Conservation (phyloP, 768 basidiomycete genomes). For the Vararia minispora region DNA sequence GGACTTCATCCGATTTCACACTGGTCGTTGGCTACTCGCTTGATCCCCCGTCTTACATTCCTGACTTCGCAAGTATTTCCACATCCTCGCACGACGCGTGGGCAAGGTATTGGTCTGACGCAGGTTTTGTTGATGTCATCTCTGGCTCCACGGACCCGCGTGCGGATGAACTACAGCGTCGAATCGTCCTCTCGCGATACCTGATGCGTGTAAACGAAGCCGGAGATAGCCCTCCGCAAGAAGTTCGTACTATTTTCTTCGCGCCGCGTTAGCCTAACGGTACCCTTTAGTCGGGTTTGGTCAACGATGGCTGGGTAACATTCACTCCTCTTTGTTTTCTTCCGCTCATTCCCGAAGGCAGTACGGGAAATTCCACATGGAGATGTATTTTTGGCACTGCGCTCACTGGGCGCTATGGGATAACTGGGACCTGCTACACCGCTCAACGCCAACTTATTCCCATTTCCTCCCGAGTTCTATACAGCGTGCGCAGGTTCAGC, state of each 20-base stretch:
- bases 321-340: neutral
- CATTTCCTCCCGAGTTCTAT: slow-evolving; percentile 37
- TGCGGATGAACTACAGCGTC: slow-evolving; percentile 43
- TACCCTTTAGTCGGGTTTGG: slow-evolving; percentile 34
- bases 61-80: slow-evolving; percentile 18
- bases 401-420: slow-evolving; percentile 52
- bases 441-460: slow-evolving; percentile 32
- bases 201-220: slow-evolving; percentile 50
- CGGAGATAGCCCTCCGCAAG: slow-evolving; percentile 43
- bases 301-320: slow-evolving; percentile 46
- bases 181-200: slow-evolving; percentile 45
- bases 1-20: slow-evolving; percentile 21
- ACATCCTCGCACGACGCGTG: slow-evolving; percentile 29
- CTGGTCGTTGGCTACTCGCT: slow-evolving; percentile 26
- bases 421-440: slow-evolving; percentile 43
- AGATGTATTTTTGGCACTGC: slow-evolving; percentile 51
- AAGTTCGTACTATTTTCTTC: slow-evolving; percentile 25
- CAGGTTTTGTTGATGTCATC: slow-evolving; percentile 41
- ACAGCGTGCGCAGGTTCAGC: slow-evolving; percentile 36
- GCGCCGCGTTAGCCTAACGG: slow-evolving; percentile 1
- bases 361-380: slow-evolving; percentile 48
- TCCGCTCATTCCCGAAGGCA: slow-evolving; percentile 1
- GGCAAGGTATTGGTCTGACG: slow-evolving; percentile 35
- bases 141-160: slow-evolving; percentile 37
- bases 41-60: slow-evolving; percentile 10